These are phyloP conservation scores for Yamagishiella unicocca DNA, from an alignment of 139 green algal genomes.

Conservation along the genomic window DNA sequence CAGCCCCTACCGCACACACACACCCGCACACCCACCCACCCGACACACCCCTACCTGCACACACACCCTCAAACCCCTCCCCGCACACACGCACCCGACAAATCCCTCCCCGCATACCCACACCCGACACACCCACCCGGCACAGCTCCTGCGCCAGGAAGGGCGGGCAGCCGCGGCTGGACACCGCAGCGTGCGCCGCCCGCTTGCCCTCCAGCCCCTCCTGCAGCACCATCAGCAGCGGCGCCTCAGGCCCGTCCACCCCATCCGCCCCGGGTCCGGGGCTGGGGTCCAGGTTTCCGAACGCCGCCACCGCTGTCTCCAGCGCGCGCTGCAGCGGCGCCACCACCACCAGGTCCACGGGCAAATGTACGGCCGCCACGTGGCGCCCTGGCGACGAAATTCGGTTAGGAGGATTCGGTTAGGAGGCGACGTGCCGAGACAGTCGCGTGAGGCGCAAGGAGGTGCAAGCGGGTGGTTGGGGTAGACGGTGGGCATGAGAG, in stretches of 20 bases:
- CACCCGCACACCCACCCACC: too few relatives aligned
- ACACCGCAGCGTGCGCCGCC: conserved; percentile 50
- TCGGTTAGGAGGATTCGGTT: too few relatives aligned
- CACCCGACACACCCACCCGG: conserved; percentile 39
- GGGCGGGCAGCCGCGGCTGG: conserved; percentile 56
- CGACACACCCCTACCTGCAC: too few relatives aligned
- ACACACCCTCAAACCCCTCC: too few relatives aligned
- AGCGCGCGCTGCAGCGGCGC: conserved; percentile 64
- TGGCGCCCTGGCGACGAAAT: conserved; percentile 29
- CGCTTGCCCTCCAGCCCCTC: conserved; percentile 40
- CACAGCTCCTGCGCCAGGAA: conserved; percentile 67
- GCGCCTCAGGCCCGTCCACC: neutral
- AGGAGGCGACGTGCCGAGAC: too few relatives aligned
- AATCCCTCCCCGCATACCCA: too few relatives aligned
- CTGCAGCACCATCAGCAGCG: conserved; percentile 62
- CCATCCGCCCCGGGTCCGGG: neutral
- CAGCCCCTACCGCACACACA: too few relatives aligned
- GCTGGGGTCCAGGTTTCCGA: conserved; percentile 28
- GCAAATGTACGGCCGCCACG: neutral
- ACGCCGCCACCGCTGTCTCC: conserved; percentile 66
- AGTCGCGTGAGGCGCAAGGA: too few relatives aligned
- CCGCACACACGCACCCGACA: too few relatives aligned
- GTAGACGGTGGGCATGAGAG: too few relatives aligned
- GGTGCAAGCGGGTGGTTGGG: too few relatives aligned
- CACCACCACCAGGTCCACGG: conserved; percentile 61